Evolutionary conservation across 2,329 filamentous ascomycete genomes (phyloP), one percentile per base, ranked within the genome.

Genomic region (Pleurostoma richardsiae): DNA sequence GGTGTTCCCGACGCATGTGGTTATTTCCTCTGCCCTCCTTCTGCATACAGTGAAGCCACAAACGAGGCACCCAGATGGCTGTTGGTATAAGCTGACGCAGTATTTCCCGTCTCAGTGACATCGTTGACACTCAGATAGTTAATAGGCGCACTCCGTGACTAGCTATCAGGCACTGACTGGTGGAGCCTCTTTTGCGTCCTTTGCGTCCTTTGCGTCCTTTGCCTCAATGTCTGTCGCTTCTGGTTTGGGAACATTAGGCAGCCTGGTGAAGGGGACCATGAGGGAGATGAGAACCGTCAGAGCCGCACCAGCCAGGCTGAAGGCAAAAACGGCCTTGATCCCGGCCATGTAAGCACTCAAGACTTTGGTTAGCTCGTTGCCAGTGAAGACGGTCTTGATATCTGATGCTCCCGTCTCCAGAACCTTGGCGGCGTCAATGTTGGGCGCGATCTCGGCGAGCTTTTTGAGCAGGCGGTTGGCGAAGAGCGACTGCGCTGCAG

Each of bases 281-380:
- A 47, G 28, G 28, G 30, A n/a, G 5, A 47, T 8, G 4, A 47
- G 19, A 30, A 39, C 29, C 26, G 33, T 11, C 10, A 43, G 10
- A 6, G 41, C 36, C 5, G 33, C 28, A 8, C 45, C 41, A 5
- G 45, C 45, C 10, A 68, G 63, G 3, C 70, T 68, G 52, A 79
- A 65, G 1, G 76, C 80, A 29, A 78, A 72, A 6, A 70, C 69
- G 10, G 82, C 79, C 53, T 80, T 79, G 52, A 80, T 79, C 0
- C 74, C 74, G 47, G 74, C 61, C 39, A 72, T 82, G 62, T 85
- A 85, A 0, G 74, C 77, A 0, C 53, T 39, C 4, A 82, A 62
- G 26, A 85, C 78, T 0, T 65, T 66, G 2, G 59, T 50, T 0
- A 83, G 60, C 45, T 66, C 69, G 29, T 71, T 52, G 0, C 58